phyloP scores from a whole-genome alignment of 208 protist species.

The Histomonas meleagridis region DNA sequence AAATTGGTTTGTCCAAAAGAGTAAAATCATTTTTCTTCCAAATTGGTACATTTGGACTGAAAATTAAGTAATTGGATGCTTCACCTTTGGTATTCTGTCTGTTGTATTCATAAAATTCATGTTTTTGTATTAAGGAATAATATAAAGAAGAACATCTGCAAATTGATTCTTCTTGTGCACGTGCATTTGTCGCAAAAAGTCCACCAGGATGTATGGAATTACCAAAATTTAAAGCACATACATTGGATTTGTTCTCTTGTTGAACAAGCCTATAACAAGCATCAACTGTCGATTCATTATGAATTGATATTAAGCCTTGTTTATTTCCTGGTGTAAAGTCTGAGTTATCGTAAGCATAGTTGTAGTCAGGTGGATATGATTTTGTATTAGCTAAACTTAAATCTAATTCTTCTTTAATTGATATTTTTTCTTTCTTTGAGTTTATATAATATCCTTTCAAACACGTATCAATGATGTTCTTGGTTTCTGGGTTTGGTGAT shows the following conservation, averaged over 20 bases:
- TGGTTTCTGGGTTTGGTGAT: no score
- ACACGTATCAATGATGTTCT: no score
- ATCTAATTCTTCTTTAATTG: background rate
- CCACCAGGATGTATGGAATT: background rate
- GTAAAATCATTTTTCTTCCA: background rate
- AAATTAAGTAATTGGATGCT: background rate
- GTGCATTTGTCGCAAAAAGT: background rate
- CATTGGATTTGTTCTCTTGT: background rate
- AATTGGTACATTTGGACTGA: background rate
- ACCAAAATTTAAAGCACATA: background rate
- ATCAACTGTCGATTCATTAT: background rate
- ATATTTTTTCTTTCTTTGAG: background rate
- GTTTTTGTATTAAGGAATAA: background rate
- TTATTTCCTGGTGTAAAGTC: no score
- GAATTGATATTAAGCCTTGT: background rate
- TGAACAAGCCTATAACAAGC: background rate
- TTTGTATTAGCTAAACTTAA: background rate
- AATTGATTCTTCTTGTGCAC: conserved; percentile 24
- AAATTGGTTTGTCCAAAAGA: background rate
- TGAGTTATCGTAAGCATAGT: no score
- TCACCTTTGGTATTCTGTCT: no score
- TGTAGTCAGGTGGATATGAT: background rate
- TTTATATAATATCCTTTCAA: background rate
- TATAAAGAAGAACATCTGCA: background rate
- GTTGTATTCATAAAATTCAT: background rate